A percentile compares a stretch with the other conserved stretches of the same genome.
phyloP scores from a whole-genome alignment of 805 yeast species.

The Tetrapisispora arboricola region DNA sequence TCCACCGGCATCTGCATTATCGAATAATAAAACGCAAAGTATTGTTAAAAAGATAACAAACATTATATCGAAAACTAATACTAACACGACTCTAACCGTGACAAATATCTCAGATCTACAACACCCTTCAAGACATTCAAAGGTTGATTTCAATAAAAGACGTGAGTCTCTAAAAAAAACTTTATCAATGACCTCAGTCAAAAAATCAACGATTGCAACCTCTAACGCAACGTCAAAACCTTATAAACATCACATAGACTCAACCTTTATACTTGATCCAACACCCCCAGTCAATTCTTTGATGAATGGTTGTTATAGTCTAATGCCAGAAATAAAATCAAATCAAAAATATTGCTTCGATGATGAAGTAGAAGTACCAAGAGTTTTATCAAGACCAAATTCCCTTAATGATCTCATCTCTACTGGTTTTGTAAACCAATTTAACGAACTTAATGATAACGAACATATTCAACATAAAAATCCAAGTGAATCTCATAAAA shows the following conservation, averaged over 20 bases:
- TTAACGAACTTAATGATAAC: not conserved
- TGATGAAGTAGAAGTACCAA: conserved; percentile 16
- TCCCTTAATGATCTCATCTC: conserved; percentile 8
- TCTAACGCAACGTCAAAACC: not conserved
- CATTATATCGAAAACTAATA: not conserved
- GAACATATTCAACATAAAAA: not conserved
- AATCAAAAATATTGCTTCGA: conserved; percentile 4
- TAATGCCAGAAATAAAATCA: conserved; percentile 18
- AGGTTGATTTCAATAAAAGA: not conserved
- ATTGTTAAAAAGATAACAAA: not conserved
- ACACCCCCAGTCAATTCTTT: conserved; percentile 21
- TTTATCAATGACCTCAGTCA: conserved; percentile 14
- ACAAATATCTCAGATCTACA: not conserved
- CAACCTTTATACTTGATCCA: conserved; percentile 26
- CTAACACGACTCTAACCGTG: not conserved
- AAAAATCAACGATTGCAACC: not conserved
- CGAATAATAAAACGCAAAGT: not conserved
- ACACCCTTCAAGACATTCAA: conserved; percentile 1
- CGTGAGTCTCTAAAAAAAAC: conserved; percentile 23
- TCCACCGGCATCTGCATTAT: conserved; percentile 12
- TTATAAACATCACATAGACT: conserved; percentile 8
- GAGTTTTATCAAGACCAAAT: conserved; percentile 17
- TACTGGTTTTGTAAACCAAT: not conserved
- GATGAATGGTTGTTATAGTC: conserved; percentile 27
- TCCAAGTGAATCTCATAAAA: too few relatives aligned